These are phyloP conservation scores for Termitomyces sp. DNA, from an alignment of 768 basidiomycete species.

Conservation along the genomic window DNA sequence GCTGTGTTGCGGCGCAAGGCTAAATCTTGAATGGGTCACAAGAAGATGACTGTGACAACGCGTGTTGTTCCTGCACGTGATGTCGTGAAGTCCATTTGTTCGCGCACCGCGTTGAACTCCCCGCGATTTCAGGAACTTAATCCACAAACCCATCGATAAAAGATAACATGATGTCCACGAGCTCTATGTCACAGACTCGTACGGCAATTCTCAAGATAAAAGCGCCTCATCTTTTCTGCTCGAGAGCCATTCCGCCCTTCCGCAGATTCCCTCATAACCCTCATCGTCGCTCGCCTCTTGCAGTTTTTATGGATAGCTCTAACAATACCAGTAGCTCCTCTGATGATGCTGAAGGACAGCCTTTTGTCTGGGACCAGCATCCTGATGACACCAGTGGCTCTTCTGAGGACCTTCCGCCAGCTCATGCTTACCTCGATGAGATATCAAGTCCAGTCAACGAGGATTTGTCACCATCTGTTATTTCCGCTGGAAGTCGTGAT, in stretches of 20 bases:
- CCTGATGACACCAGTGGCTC: background rate
- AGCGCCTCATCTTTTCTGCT: background rate
- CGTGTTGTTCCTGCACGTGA: background rate
- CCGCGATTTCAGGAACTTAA: background rate
- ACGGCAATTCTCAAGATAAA: slow-evolving; percentile 3
- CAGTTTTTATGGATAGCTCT: slow-evolving; percentile 1
- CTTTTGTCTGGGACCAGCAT: background rate
- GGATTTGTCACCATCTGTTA: background rate
- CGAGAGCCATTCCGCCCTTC: background rate
- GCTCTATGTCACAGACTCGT: background rate
- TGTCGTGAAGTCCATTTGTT: background rate
- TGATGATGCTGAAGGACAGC: background rate
- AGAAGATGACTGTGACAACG: background rate
- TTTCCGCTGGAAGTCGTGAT: background rate
- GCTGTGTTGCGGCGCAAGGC: no score
- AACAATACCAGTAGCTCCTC: background rate
- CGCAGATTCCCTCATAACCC: background rate
- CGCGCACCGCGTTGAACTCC: background rate
- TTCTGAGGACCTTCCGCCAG: background rate
- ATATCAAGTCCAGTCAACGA: background rate
- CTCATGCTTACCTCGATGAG: background rate
- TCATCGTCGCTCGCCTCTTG: slow-evolving; percentile 1
- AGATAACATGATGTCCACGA: slow-evolving; percentile 4
- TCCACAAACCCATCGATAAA: background rate
- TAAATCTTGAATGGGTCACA: no score